phyloP scores from a whole-genome alignment of 345 rosid genomes.

The Aethionema arabicum region DNA sequence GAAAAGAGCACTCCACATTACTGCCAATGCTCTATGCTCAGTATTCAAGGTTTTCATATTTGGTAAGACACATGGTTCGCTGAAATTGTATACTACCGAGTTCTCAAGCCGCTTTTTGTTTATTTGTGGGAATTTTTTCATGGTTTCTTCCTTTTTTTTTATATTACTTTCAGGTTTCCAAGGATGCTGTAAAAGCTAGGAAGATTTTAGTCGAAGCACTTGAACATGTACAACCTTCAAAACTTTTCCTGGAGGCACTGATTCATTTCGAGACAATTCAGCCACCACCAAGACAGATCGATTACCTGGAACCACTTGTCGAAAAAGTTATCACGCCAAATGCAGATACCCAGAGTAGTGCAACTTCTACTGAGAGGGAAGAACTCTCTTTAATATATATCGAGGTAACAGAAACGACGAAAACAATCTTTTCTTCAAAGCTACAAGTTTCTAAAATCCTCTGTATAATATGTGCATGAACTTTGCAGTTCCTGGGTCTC shows the following conservation, averaged over 20 bases:
- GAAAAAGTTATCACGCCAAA: constrained; percentile 63
- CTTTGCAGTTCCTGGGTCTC: constrained; percentile 70
- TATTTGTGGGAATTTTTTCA: too few species aligned
- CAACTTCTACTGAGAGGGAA: constrained; percentile 72
- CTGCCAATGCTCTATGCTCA: constrained; percentile 86
- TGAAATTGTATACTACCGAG: constrained; percentile 2
- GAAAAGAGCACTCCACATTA: constrained; percentile 77
- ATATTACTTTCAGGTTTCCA: constrained; percentile 50
- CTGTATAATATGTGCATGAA: constrained; percentile 17
- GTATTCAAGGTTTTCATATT: constrained; percentile 65
- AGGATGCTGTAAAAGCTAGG: constrained; percentile 74
- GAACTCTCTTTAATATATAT: constrained; percentile 80
- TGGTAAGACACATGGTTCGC: constrained; percentile 51
- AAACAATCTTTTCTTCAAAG: not conserved
- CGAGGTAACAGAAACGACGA: constrained; percentile 52
- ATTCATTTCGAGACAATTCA: constrained; percentile 72
- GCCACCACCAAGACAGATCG: constrained; percentile 66
- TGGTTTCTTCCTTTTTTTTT: constrained; percentile 10
- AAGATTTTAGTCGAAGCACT: constrained; percentile 68
- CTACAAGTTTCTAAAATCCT: constrained; percentile 3
- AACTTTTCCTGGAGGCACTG: constrained; percentile 74
- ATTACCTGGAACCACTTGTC: constrained; percentile 66
- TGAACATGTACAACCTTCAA: constrained; percentile 74
- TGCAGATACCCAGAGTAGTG: constrained; percentile 48
- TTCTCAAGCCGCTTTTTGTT: not conserved